A percentile compares a stretch with the other conserved stretches of the same genome.
Conservation (phyloP, 2,329 filamentous ascomycete species). For the Cladosporium sp. region DNA sequence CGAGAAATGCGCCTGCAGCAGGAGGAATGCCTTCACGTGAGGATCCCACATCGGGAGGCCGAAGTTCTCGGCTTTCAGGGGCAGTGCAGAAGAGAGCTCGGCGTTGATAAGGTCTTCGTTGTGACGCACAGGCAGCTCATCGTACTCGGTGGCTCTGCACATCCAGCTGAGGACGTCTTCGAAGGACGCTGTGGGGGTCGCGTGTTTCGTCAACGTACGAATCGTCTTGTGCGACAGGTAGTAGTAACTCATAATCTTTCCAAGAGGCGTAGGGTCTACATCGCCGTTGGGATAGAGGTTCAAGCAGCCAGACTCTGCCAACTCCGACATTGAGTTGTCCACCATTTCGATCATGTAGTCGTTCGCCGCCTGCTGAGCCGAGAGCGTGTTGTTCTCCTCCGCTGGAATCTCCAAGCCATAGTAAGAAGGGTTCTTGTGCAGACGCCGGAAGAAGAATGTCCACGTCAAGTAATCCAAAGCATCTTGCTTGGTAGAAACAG, state of each 20-base stretch:
- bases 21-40: slow-evolving; percentile 90
- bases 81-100: slow-evolving; percentile 77
- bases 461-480: slow-evolving; percentile 96
- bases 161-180: slow-evolving; percentile 86
- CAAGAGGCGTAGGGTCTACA: slow-evolving; percentile 81
- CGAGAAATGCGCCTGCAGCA: slow-evolving; percentile 92
- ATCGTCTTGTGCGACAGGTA: slow-evolving; percentile 93
- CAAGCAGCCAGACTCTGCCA: slow-evolving; percentile 80
- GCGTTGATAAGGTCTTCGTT: slow-evolving; percentile 97
- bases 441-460: slow-evolving; percentile 97
- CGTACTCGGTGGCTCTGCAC: slow-evolving; percentile 88
- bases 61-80: slow-evolving; percentile 58
- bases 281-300: slow-evolving; percentile 79
- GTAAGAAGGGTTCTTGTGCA: slow-evolving; percentile 98
- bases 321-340: slow-evolving; percentile 74
- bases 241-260: slow-evolving; percentile 99
- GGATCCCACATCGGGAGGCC: slow-evolving; percentile 95
- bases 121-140: slow-evolving; percentile 94
- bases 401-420: slow-evolving; percentile 92
- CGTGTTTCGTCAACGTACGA: slow-evolving; percentile 72
- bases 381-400: slow-evolving; percentile 83
- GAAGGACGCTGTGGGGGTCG: slow-evolving; percentile 70
- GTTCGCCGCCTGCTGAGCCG: slow-evolving; percentile 81
- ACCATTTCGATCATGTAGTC: slow-evolving; percentile 94
- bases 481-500: slow-evolving; percentile 90